Base-by-base conservation (phyloP, 202 grass and related monocot genomes). In the Hordeum pubiflorum region DNA sequence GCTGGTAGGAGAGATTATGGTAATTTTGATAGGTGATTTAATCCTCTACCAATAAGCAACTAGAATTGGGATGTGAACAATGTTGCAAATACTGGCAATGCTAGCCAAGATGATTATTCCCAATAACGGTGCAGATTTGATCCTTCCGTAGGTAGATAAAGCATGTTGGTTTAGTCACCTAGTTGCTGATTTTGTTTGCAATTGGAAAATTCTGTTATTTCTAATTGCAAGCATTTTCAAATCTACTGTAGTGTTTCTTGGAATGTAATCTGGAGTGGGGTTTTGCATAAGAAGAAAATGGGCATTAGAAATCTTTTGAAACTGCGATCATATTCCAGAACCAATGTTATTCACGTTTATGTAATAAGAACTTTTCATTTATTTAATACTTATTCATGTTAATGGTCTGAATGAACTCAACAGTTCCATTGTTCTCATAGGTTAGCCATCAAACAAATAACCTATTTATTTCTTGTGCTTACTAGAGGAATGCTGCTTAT, bases 311-410 rank as follows among this genome's bases (percentile, higher is more conserved):
- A 50, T 50, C 1, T 76, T 12, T 81, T 84, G 21, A 44, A 69
- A 81, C 26, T 80, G 32, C 56, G 12, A 81, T 15, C 55, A 81
- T 82, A 11, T 72, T 81, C 23, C 17, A 43, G 79, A 81, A 63
- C 40, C 12, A 24, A 64, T 1, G 1, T 3, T 76, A 81, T 76
- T 71, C 34, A 57, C 5, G 1, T n/a, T 27, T 76, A 60, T 33
- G 15, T 72, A 48, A n/a, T 10, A 64, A 15, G 3, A 75, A 56
- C 4, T 4, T 71, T 74, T 22, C 11, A 33, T 55, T 69, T 63
- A 32, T 36, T 27, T 7, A 23, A 62, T 75, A 8, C 11, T 9
- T 62, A 40, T 61, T 59, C 12, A 20, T 46, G 31, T 15, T 48
- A 21, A 57, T 3, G 5, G 11, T 61, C 1, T 33, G 31, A 59